Evolutionary conservation across 2,329 filamentous ascomycete genomes (phyloP).

Genomic region (Talaromyces marneffei): DNA sequence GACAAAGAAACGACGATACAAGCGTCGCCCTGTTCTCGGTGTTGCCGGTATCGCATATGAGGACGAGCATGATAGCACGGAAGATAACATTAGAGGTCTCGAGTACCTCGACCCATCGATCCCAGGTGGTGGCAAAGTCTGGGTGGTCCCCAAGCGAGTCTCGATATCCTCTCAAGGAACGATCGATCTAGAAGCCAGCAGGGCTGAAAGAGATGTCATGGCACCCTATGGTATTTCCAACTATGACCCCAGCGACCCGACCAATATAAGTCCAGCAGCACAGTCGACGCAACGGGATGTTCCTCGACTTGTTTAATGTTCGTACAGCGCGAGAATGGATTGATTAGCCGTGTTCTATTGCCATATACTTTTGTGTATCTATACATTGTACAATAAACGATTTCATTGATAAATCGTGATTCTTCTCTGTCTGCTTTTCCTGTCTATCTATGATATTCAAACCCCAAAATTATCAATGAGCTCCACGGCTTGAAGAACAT

Average conservation of each 20-base stretch:
- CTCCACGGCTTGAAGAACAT: too few relatives aligned
- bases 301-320: slow-evolving; percentile 25
- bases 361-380: not conserved
- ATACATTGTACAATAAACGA: slow-evolving; percentile 14
- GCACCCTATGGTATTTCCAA: slow-evolving; percentile 34
- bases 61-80: slow-evolving; percentile 28
- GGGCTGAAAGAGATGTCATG: slow-evolving; percentile 29
- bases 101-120: slow-evolving; percentile 40
- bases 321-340: not conserved
- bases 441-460: too few relatives aligned
- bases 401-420: not conserved
- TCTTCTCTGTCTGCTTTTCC: too few relatives aligned
- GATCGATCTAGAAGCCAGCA: slow-evolving; percentile 35
- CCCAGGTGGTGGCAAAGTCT: slow-evolving; percentile 49
- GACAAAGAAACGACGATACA: slow-evolving; percentile 28
- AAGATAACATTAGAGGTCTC: slow-evolving; percentile 35
- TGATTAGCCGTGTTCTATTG: not conserved
- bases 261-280: slow-evolving; percentile 25
- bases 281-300: slow-evolving; percentile 23
- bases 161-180: slow-evolving; percentile 41
- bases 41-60: slow-evolving; percentile 39
- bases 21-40: slow-evolving; percentile 34
- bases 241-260: slow-evolving; percentile 22
- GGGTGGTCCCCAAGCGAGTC: slow-evolving; percentile 45
- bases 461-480: too few relatives aligned